Conservation (phyloP, 2,329 filamentous ascomycete genomes). For the Fusarium equiseti region DNA sequence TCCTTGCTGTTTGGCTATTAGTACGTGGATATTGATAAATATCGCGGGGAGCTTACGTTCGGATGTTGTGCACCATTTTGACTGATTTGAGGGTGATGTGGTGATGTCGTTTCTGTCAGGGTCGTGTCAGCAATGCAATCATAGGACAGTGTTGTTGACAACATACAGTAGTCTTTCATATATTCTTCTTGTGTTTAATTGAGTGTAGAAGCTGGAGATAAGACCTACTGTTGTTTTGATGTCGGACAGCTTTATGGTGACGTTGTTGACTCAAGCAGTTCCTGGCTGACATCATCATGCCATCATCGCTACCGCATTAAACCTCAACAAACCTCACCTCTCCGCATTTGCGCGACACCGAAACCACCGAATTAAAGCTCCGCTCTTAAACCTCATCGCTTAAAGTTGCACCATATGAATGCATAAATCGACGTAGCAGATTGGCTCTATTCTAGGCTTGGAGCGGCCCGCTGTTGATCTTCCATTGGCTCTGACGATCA, state of each 20-base stretch:
- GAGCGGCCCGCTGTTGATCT: not conserved
- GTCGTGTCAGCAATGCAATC: not conserved
- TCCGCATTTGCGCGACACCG: not conserved
- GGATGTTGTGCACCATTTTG: slow-evolving; percentile 39
- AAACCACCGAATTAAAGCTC: not conserved
- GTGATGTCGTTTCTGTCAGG: not conserved
- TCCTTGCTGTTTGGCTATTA: slow-evolving; percentile 13
- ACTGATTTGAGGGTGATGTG: not conserved
- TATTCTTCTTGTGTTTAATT: not conserved
- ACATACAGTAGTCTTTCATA: not conserved
- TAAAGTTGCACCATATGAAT: not conserved
- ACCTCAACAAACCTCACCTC: not conserved
- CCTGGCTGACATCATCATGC: slow-evolving; percentile 34
- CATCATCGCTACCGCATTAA: slow-evolving; percentile 21
- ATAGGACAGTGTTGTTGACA: too few relatives aligned
- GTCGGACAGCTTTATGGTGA: slow-evolving; percentile 13
- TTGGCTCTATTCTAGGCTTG: not conserved
- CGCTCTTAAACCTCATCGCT: not conserved
- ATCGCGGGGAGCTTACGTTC: slow-evolving; percentile 6
- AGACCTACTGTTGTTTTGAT: not conserved
- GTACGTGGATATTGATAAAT: not conserved
- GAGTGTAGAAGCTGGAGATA: not conserved
- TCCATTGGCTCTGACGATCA: not conserved
- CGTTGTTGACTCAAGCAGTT: slow-evolving; percentile 7
- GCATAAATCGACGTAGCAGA: rapidly evolving